phyloP scores from a whole-genome alignment of 2,329 filamentous ascomycete species.

The Colletotrichum tropicale region DNA sequence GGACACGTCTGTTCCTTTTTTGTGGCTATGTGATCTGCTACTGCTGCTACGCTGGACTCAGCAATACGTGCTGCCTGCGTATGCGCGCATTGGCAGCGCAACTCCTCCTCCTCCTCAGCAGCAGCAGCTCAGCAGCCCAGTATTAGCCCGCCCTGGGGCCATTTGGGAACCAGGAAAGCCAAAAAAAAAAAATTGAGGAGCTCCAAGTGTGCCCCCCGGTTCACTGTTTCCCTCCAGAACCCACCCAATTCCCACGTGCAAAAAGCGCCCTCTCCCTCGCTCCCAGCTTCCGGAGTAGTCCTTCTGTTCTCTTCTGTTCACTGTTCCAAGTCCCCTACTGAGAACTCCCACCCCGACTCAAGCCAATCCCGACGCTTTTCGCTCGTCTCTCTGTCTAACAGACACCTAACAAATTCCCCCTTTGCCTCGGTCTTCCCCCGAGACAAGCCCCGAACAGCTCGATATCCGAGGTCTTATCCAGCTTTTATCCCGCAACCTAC shows the following conservation, averaged over 20 bases:
- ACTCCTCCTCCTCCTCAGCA: not conserved
- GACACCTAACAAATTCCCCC: not conserved
- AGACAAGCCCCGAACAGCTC: constrained; percentile 14
- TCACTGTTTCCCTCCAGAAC: constrained; percentile 12
- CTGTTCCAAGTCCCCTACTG: not conserved
- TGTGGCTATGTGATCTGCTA: not conserved
- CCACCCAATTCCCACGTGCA: constrained; percentile 20
- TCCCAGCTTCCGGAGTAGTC: not conserved
- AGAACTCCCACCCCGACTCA: not conserved
- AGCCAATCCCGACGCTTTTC: constrained; percentile 1
- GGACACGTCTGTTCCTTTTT: not conserved
- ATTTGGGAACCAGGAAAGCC: not conserved
- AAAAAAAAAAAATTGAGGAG: constrained; percentile 16
- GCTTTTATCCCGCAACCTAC: constrained; percentile 16
- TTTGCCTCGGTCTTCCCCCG: constrained; percentile 13
- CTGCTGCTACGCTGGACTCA: not conserved
- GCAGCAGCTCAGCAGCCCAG: constrained; percentile 2
- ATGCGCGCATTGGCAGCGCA: not conserved
- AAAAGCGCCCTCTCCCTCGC: constrained; percentile 19
- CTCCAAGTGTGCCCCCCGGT: not conserved
- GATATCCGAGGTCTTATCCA: constrained; percentile 19
- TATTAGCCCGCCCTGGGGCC: not conserved
- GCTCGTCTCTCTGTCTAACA: not conserved
- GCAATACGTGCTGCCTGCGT: not conserved
- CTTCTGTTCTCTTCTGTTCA: not conserved